Conservation (phyloP, 768 basidiomycete genomes). For the Xerocomus brunneocitrinus region DNA sequence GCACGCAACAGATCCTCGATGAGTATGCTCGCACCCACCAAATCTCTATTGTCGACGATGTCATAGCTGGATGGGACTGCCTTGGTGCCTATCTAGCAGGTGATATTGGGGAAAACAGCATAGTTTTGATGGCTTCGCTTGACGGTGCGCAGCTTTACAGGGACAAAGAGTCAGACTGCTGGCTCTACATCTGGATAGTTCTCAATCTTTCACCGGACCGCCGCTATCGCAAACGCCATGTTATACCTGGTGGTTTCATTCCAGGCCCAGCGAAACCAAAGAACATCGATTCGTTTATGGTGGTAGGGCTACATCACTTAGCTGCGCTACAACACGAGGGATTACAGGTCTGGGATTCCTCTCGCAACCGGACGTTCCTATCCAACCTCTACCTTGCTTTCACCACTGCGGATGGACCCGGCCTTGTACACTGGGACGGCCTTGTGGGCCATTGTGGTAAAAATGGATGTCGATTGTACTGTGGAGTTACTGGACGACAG, state of each 20-base stretch:
- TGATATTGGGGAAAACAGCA: not conserved
- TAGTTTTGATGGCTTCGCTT: not conserved
- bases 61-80: not conserved
- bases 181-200: slow-evolving; percentile 1
- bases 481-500: not conserved
- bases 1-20: not conserved
- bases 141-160: not conserved
- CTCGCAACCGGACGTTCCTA: not conserved
- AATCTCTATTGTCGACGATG: not conserved
- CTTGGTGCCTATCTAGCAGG: not conserved
- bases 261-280: not conserved
- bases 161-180: not conserved
- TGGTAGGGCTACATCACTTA: not conserved
- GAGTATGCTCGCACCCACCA: not conserved
- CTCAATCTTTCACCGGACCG: not conserved
- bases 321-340: not conserved
- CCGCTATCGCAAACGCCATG: not conserved
- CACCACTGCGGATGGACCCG: not conserved
- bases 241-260: not conserved
- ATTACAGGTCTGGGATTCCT: not conserved
- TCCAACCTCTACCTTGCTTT: not conserved
- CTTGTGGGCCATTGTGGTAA: slow-evolving; percentile 1
- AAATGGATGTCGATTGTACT: not conserved
- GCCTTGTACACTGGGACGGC: not conserved
- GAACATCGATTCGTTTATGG: not conserved